Conservation (phyloP, 352 stramenopile genomes). For the Pythium utonaiense region DNA sequence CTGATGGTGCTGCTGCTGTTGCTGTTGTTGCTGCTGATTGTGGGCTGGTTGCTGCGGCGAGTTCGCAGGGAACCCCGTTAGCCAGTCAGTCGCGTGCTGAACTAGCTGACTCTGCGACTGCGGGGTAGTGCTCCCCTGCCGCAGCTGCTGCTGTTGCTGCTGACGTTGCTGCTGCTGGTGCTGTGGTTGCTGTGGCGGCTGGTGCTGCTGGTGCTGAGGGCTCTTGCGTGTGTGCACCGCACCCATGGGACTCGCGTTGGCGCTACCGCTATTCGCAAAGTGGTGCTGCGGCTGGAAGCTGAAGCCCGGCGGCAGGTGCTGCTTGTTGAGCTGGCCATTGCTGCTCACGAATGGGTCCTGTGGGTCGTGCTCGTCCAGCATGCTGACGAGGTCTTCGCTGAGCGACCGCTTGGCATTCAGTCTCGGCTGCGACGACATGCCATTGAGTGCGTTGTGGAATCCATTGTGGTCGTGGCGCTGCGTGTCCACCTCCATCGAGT, state of each 20-base stretch:
- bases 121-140: constrained; percentile 13
- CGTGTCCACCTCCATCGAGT: constrained; percentile 17
- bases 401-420: constrained; percentile 49
- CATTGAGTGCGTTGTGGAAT: constrained; percentile 14
- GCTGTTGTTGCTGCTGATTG: constrained; percentile 25
- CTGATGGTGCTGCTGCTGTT: constrained; percentile 1
- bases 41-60: constrained; percentile 1
- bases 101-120: constrained; percentile 41
- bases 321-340: constrained; percentile 1
- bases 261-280: constrained; percentile 2
- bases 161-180: constrained; percentile 9
- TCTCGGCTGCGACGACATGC: constrained; percentile 25
- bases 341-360: constrained; percentile 12
- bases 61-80: constrained; percentile 15
- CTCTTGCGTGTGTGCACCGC: constrained; percentile 1
- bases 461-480: constrained; percentile 4
- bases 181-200: constrained; percentile 14
- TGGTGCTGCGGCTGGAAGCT: constrained; percentile 8
- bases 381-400: constrained; percentile 76
- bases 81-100: constrained; percentile 18
- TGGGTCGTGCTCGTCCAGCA: constrained; percentile 59
- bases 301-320: constrained; percentile 6
- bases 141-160: constrained; percentile 10
- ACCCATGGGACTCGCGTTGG: constrained; percentile 4
- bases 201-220: constrained; percentile 16